These are phyloP conservation scores for Lignosus rhinocerotis DNA, from an alignment of 1,284 basidiomycete genomes.

Conservation along the genomic window DNA sequence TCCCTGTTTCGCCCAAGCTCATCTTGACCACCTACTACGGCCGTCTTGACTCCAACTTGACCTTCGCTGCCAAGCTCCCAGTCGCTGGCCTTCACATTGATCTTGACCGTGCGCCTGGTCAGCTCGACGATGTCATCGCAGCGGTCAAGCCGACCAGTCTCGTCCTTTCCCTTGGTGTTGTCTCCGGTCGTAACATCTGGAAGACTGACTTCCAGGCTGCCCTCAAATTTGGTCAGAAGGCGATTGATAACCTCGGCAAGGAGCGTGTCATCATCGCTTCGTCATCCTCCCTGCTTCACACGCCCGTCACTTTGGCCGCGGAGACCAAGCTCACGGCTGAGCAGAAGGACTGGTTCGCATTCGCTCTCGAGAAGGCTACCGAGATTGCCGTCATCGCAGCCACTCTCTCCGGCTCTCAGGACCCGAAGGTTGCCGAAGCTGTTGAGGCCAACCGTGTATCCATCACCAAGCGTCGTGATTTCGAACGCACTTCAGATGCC, in stretches of 20 bases:
- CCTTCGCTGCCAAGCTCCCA: slow-evolving; percentile 91
- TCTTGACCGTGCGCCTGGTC: slow-evolving; percentile 89
- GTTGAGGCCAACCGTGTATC: slow-evolving; percentile 89
- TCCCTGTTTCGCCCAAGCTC: slow-evolving; percentile 87
- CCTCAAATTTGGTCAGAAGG: slow-evolving; percentile 85
- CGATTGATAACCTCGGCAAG: slow-evolving; percentile 77
- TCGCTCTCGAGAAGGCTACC: slow-evolving; percentile 94
- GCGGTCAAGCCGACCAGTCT: slow-evolving; percentile 85
- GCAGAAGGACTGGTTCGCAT: slow-evolving; percentile 99
- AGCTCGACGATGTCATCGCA: slow-evolving; percentile 83
- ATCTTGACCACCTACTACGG: slow-evolving; percentile 96
- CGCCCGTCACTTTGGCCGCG: slow-evolving; percentile 91
- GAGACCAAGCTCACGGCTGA: slow-evolving; percentile 92
- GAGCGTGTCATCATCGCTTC: slow-evolving; percentile 94
- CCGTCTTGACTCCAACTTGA: slow-evolving; percentile 91
- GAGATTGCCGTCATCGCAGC: slow-evolving; percentile 92
- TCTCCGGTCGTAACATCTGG: slow-evolving; percentile 99
- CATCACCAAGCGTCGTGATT: slow-evolving; percentile 94
- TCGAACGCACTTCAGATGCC: slow-evolving; percentile 94
- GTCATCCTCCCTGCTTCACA: slow-evolving; percentile 98
- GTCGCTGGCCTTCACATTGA: slow-evolving; percentile 96
- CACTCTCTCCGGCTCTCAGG: slow-evolving; percentile 81
- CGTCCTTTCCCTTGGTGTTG: slow-evolving; percentile 90
- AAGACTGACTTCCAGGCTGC: slow-evolving; percentile 93
- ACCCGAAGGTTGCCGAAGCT: slow-evolving; percentile 65